A percentile compares a stretch with the other conserved stretches of the same genome.
Evolutionary conservation across 768 basidiomycete genomes (phyloP).

Genomic region (Amanita muscaria): DNA sequence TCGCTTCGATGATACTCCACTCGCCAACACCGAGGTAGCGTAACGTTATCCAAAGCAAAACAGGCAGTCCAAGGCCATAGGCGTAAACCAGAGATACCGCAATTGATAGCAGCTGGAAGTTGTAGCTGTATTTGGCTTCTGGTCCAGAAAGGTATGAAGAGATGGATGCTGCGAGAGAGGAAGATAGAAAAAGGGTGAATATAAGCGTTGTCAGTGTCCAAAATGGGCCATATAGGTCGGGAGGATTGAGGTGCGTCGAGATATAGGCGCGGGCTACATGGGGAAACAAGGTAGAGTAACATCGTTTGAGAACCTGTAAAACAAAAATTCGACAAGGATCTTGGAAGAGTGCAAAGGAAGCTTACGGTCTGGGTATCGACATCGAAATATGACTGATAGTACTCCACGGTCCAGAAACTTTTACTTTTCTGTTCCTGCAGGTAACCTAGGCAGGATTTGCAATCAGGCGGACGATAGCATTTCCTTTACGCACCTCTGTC

Average conservation of each 20-base stretch:
- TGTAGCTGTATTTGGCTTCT: constrained; percentile 55
- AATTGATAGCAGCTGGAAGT: constrained; percentile 79
- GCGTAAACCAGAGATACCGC: constrained; percentile 80
- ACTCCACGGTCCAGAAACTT: constrained; percentile 74
- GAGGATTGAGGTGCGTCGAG: constrained; percentile 53
- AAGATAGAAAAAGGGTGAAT: constrained; percentile 87
- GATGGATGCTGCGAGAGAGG: constrained; percentile 84
- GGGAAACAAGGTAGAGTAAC: constrained; percentile 75
- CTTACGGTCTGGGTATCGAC: constrained; percentile 71
- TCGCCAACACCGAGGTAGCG: constrained; percentile 84
- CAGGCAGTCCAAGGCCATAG: constrained; percentile 78
- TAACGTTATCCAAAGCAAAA: constrained; percentile 76
- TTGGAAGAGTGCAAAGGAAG: background rate
- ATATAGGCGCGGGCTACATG: constrained; percentile 49
- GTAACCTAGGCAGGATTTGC: constrained; percentile 40
- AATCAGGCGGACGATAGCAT: background rate
- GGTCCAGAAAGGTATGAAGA: constrained; percentile 72
- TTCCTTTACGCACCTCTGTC: constrained; percentile 31
- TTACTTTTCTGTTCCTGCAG: constrained; percentile 45
- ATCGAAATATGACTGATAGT: constrained; percentile 85
- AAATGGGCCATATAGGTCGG: constrained; percentile 87
- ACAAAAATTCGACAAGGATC: constrained; percentile 1
- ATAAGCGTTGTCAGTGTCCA: constrained; percentile 97
- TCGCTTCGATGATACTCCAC: constrained; percentile 81
- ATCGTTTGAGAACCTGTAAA: constrained; percentile 60